A percentile compares a stretch with the other conserved stretches of the same genome.
Conservation (phyloP, 2,329 filamentous ascomycete species). For the Davidsoniella australis region DNA sequence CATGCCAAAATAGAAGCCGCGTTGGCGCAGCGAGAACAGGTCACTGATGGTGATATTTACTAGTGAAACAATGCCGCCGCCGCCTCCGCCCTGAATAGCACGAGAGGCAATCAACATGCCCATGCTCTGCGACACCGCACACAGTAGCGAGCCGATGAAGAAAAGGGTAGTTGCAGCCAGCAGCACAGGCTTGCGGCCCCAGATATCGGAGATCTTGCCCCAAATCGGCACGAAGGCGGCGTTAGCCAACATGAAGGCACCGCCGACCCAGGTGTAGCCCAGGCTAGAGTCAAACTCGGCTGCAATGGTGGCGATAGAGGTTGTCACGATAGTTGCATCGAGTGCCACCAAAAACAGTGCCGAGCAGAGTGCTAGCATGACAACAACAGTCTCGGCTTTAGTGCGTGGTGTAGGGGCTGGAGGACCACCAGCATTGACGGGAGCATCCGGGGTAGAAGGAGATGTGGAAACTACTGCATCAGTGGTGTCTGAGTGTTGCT, state of each 20-base stretch:
- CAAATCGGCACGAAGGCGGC: slow-evolving; percentile 51
- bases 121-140: slow-evolving; percentile 32
- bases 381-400: slow-evolving; percentile 22
- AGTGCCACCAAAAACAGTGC: slow-evolving; percentile 36
- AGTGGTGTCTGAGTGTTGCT: background rate
- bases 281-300: slow-evolving; percentile 44
- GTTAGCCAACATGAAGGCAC: slow-evolving; percentile 54
- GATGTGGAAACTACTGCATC: background rate
- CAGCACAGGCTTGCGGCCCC: slow-evolving; percentile 38
- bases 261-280: slow-evolving; percentile 65
- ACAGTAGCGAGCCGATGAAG: slow-evolving; percentile 36
- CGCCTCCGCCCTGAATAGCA: slow-evolving; percentile 39
- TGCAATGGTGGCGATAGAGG: slow-evolving; percentile 49
- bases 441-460: background rate
- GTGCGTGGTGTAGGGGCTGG: slow-evolving; percentile 17
- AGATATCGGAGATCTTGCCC: slow-evolving; percentile 46
- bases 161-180: slow-evolving; percentile 34
- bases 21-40: slow-evolving; percentile 32
- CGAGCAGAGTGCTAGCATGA: slow-evolving; percentile 26
- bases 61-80: slow-evolving; percentile 39
- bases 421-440: background rate
- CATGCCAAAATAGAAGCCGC: slow-evolving; percentile 35
- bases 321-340: slow-evolving; percentile 47
- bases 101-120: slow-evolving; percentile 36
- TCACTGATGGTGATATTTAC: slow-evolving; percentile 43